Conservation (phyloP, 2,329 filamentous ascomycete species). For the Colletotrichum gigasporum region DNA sequence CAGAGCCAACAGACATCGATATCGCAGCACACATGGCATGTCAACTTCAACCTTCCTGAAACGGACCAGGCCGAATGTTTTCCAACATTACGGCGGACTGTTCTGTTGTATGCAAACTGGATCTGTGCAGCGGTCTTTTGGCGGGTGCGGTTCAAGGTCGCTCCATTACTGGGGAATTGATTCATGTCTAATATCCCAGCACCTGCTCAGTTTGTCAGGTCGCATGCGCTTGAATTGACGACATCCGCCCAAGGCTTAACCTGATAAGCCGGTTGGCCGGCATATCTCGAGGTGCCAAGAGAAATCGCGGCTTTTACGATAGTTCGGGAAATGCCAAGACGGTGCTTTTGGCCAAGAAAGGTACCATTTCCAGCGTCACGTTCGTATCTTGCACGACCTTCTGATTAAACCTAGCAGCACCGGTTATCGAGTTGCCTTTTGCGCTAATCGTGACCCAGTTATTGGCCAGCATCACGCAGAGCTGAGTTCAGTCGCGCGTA, state of each 20-base stretch:
- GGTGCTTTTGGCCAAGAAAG: slow-evolving; percentile 12
- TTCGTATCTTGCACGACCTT: background rate
- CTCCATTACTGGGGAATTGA: background rate
- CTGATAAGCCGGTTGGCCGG: slow-evolving; percentile 15
- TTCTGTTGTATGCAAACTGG: slow-evolving; percentile 4
- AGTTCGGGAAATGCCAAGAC: slow-evolving; percentile 23
- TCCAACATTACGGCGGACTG: background rate
- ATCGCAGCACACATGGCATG: background rate
- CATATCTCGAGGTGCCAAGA: slow-evolving; percentile 18
- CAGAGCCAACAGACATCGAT: too few species aligned
- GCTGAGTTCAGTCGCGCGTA: background rate
- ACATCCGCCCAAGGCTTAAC: slow-evolving; percentile 3
- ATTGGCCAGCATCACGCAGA: slow-evolving; percentile 10
- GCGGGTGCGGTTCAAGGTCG: background rate
- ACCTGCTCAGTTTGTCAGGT: slow-evolving; percentile 18
- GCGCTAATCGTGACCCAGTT: background rate
- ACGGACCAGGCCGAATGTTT: slow-evolving; percentile 1
- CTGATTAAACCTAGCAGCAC: background rate
- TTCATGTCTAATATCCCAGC: background rate
- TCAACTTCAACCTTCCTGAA: slow-evolving; percentile 23
- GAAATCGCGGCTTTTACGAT: slow-evolving; percentile 23
- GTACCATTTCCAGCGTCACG: background rate
- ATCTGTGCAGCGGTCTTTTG: background rate
- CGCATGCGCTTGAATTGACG: slow-evolving; percentile 7
- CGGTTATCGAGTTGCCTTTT: slow-evolving; percentile 24